phyloP scores from a whole-genome alignment of 495 filamentous ascomycete genomes.

The Neurospora sp. region DNA sequence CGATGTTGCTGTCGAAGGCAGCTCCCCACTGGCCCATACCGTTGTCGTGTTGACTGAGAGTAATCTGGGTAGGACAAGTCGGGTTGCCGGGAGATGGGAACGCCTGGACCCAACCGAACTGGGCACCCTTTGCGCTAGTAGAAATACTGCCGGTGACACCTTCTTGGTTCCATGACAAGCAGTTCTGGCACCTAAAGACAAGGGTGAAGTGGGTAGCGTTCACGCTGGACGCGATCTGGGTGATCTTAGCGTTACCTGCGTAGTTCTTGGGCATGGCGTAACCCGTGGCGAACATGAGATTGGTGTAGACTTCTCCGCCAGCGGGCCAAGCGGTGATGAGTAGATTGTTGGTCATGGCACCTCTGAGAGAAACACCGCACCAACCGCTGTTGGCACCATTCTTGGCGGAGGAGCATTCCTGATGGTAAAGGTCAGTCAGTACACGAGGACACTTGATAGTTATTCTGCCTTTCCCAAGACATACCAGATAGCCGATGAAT shows the following conservation, averaged over 20 bases:
- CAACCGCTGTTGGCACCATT: conserved; percentile 33
- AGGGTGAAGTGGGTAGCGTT: conserved; percentile 46
- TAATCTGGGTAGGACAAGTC: conserved; percentile 24
- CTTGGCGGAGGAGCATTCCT: conserved; percentile 20
- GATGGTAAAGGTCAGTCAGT: conserved; percentile 11
- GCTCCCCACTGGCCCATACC: conserved; percentile 35
- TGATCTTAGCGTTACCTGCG: conserved; percentile 44
- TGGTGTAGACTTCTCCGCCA: conserved; percentile 38
- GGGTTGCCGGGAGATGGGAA: conserved; percentile 22
- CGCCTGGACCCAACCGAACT: conserved; percentile 27
- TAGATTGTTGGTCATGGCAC: conserved; percentile 49
- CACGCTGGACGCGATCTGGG: conserved; percentile 43
- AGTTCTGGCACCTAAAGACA: conserved; percentile 54
- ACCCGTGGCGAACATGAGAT: conserved; percentile 44
- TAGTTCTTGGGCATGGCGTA: conserved; percentile 51
- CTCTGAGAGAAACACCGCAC: conserved; percentile 46
- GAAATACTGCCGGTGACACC: conserved; percentile 12
- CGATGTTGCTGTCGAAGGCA: conserved; percentile 27
- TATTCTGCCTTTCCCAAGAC: conserved; percentile 10
- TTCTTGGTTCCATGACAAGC: conserved; percentile 40
- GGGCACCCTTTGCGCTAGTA: conserved; percentile 14
- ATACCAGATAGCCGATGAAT: conserved; percentile 48
- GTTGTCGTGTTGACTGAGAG: conserved; percentile 25
- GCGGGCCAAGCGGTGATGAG: conserved; percentile 49
- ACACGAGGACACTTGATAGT: neutral